phyloP scores from a whole-genome alignment of 352 stramenopile species.

The Globisporangium paroecandrum region DNA sequence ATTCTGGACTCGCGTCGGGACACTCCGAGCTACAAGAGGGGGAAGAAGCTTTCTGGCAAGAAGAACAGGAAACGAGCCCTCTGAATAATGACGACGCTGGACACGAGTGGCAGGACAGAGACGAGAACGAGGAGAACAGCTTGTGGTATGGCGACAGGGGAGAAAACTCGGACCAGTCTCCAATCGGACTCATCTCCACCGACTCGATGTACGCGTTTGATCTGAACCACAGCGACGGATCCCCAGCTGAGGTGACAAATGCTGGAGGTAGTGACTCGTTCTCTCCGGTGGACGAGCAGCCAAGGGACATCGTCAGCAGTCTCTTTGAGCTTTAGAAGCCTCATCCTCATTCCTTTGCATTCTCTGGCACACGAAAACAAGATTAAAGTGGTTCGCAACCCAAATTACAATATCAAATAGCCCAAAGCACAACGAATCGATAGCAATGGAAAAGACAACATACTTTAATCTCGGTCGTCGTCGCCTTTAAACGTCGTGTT shows the following conservation, averaged over 20 bases:
- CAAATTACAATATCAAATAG: neutral
- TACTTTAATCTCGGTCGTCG: constrained; percentile 24
- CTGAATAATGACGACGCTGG: neutral
- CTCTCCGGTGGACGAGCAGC: constrained; percentile 2
- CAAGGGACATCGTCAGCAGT: neutral
- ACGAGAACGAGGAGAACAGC: neutral
- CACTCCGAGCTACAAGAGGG: neutral
- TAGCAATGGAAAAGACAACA: constrained; percentile 13
- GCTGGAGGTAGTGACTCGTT: constrained; percentile 3
- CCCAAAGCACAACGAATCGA: neutral
- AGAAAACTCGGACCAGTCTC: neutral
- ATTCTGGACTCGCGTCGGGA: neutral
- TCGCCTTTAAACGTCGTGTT: constrained; percentile 48
- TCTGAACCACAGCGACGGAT: constrained; percentile 24
- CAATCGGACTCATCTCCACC: constrained; percentile 33
- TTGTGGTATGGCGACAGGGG: neutral
- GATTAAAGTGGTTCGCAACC: neutral
- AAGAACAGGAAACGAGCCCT: neutral
- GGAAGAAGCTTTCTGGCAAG: neutral
- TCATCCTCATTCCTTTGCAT: neutral
- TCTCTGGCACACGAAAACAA: constrained; percentile 1
- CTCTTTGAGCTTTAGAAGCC: neutral
- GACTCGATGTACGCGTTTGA: constrained; percentile 59
- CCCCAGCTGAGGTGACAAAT: constrained; percentile 1
- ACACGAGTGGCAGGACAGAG: neutral